A percentile compares a stretch with the other conserved stretches of the same genome.
These are phyloP conservation scores for Capronia epimyces DNA, from an alignment of 2,329 filamentous ascomycete species.

Conservation along the genomic window DNA sequence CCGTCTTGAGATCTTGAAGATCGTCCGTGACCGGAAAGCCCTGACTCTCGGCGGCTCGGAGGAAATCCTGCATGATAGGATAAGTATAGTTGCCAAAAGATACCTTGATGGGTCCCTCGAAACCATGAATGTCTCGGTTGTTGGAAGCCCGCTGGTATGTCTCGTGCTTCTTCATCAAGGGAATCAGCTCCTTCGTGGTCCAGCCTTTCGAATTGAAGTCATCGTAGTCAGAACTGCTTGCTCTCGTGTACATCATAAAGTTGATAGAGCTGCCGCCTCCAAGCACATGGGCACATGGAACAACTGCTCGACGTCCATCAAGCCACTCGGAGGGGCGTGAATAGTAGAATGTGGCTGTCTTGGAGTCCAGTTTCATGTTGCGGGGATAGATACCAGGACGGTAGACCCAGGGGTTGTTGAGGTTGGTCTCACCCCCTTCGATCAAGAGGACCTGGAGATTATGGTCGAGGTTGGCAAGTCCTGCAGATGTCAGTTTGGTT, in stretches of 20 bases:
- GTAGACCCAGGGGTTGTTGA: conserved; percentile 73
- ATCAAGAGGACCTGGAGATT: conserved; percentile 66
- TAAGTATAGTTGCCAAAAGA: conserved; percentile 78
- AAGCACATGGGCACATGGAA: conserved; percentile 68
- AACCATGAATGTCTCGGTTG: conserved; percentile 63
- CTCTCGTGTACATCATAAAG: conserved; percentile 55
- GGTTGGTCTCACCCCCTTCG: conserved; percentile 65
- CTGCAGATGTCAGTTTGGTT: conserved; percentile 35
- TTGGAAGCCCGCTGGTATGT: conserved; percentile 65
- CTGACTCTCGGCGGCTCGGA: conserved; percentile 65
- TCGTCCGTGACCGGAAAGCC: conserved; percentile 72
- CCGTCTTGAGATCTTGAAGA: conserved; percentile 54
- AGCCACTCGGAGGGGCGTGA: conserved; percentile 69
- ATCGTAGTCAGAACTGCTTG: conserved; percentile 49
- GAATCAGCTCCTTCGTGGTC: conserved; percentile 68
- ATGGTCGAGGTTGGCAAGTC: conserved; percentile 67
- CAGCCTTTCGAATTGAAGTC: conserved; percentile 77
- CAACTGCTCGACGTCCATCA: conserved; percentile 63
- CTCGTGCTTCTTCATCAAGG: conserved; percentile 75
- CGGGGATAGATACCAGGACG: conserved; percentile 70
- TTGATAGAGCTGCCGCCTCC: conserved; percentile 71
- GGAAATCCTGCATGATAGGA: conserved; percentile 75
- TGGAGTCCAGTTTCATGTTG: conserved; percentile 72
- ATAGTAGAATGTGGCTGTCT: conserved; percentile 76
- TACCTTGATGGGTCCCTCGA: conserved; percentile 74